phyloP scores from a whole-genome alignment of 148 eudicot species.

The Nepenthes gracilis region DNA sequence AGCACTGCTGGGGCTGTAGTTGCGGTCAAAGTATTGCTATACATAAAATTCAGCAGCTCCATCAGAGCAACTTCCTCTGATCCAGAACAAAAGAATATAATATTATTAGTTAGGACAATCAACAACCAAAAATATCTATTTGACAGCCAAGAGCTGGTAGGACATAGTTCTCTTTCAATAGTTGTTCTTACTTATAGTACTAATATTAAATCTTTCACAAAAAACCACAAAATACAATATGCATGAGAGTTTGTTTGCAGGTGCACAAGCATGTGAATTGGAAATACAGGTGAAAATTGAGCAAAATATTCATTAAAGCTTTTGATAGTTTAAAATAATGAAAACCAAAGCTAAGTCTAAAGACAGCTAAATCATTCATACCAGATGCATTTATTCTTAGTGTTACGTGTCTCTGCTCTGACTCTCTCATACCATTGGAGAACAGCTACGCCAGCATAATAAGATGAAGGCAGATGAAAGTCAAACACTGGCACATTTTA shows the following conservation, averaged over 20 bases:
- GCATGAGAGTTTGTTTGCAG: no score
- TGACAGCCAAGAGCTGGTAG: neutral
- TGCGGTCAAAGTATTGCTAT: constrained; percentile 48
- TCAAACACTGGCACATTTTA: neutral
- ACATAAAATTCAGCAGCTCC: constrained; percentile 80
- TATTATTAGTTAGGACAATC: neutral
- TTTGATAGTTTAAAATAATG: neutral
- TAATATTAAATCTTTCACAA: no score
- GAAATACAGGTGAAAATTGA: neutral
- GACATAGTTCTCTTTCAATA: no score
- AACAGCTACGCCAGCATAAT: constrained; percentile 38
- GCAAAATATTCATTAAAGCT: neutral
- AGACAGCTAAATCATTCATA: constrained; percentile 17
- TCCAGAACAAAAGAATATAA: constrained; percentile 6
- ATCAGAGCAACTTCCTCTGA: constrained; percentile 80
- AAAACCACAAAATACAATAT: no score
- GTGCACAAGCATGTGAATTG: neutral
- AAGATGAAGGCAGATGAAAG: neutral
- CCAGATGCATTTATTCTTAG: constrained; percentile 85
- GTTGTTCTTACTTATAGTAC: no score
- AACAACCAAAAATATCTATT: neutral
- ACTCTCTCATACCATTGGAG: constrained; percentile 97
- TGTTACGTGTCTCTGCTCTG: constrained; percentile 94
- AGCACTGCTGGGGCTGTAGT: constrained; percentile 53
- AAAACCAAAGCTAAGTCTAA: neutral